Base-by-base conservation (phyloP, 1,139 yeast genomes). In the Suhomyces choctaworum region DNA sequence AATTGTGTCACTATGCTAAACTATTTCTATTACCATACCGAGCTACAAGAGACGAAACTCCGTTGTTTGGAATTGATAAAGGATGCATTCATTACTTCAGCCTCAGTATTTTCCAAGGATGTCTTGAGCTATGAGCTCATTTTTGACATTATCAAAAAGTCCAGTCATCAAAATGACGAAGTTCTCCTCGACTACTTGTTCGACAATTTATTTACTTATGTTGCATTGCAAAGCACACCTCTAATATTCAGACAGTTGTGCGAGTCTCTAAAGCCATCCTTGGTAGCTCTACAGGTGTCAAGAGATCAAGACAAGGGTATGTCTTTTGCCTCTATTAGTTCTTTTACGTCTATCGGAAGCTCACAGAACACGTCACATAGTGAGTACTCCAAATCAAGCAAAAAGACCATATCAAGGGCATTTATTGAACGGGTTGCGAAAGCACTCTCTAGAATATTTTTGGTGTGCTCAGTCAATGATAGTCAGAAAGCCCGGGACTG, bases 1-100 rank as follows among this genome's bases (percentile, higher is more conserved):
- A 76, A 77, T 46, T 62, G 77, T 30, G 54, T 58, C 15, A 60
- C 58, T n/a, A 41, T 81, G 3, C 54, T 80, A 16, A 62, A 66
- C 16, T 60, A 63, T 16, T 81, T 80, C 48, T 80, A 67, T 50
- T 57, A 55, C 24, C 31, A 36, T 10, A 7, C 29, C 9, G 13
- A 35, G 3, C 51, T 59, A 2, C 39, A 62, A 1, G 56, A 58
- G 2, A 61, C 73, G 2, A 66, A 79, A 28, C 40, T 66, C 0
- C 58, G 60, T 7, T 66, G 73, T 15, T 54, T 81, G 10, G 56
- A 55, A 30, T 60, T 78, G 4, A 54, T 82, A 13, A 60, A 63
- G 10, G 68, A 72, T 6, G 66, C 74, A 0, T 68, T 64, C 35
- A 61, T 60, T 22, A 51, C 65, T 1, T 71, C 80, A 7, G 44